Evolutionary conservation across 192 early-diverging fungal species (phyloP).

Genomic region (Entrophospora sp.): DNA sequence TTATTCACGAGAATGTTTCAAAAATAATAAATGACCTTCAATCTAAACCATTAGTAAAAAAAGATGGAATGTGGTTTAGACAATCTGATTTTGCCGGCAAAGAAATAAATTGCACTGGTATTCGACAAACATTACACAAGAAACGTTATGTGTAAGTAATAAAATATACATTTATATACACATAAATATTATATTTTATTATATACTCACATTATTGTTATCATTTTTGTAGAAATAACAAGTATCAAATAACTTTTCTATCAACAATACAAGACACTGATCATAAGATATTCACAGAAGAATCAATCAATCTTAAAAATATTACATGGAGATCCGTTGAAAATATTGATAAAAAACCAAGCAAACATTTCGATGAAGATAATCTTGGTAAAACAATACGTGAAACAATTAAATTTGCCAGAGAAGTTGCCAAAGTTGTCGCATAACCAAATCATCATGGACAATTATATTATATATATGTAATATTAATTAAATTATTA

Average conservation of each 20-base stretch:
- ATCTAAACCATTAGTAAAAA: not conserved
- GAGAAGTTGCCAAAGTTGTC: not conserved
- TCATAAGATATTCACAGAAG: not conserved
- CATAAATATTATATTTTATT: not conserved
- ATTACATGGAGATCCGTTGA: not conserved
- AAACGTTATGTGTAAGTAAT: not conserved
- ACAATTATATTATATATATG: too few species aligned
- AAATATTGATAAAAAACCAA: not conserved
- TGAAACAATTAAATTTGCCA: conserved; percentile 1
- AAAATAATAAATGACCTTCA: not conserved
- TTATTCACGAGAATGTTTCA: not conserved
- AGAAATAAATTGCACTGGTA: not conserved
- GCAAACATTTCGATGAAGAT: not conserved
- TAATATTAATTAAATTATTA: too few species aligned
- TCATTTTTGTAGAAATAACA: not conserved
- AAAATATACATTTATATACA: not conserved
- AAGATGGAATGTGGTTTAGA: conserved; percentile 4
- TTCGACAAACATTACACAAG: not conserved
- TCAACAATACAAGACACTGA: not conserved
- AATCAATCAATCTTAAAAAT: not conserved
- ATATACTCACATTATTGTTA: not conserved
- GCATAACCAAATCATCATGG: too few species aligned
- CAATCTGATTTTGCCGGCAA: not conserved
- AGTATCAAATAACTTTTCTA: not conserved
- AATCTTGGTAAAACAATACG: not conserved